Evolutionary conservation across 495 filamentous ascomycete species (phyloP), one percentile per base, ranked within the genome.

Genomic region (Aspergillus campestris): DNA sequence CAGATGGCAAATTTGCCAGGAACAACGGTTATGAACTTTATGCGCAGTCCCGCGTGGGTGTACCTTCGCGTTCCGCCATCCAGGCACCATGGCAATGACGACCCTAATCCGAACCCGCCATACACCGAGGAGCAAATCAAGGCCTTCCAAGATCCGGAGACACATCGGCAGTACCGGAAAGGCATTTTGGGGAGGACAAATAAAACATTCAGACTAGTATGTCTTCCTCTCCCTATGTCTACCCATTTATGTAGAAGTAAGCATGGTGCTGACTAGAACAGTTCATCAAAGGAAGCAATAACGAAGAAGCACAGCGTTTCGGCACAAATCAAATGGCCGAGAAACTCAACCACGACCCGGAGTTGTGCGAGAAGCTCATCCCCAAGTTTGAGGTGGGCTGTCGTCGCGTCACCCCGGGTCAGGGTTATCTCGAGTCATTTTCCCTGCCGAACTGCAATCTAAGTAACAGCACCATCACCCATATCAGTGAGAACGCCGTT

Each of bases 371-470:
- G 3, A 60, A 69, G 13, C 56, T 78, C 9, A 71, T 72, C 18
- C 74, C 74, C 0, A 45, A 65, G 6, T 78, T 59, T 47, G 57
- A 59, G 28, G 60, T 72, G 31, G 71, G 71, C 3, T 79, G 75
- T 51, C 64, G 67, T 38, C 69, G 75, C 5, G 57, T 75, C 3
- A 69, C 66, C 2, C 73, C 75, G 0, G 66, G 66, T 1, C 55
- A 61, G 34, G 70, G 65, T 8, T 70, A 69, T 29, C 49, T 74
- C 7, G 66, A 72, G 46, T 50, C 64, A 0, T 62, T 74, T 35
- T 53, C 48, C 8, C 40, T 55, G 37, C 51, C 59, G 0, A 70
- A 71, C 42, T 53, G 58, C 34, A 49, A 50, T 8, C 32, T 64
- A 10, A 52, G 49, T 12, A 55, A 56, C 14, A 51, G 54, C 14